Conservation (phyloP, 495 filamentous ascomycete genomes). For the Ramalina intermedia region DNA sequence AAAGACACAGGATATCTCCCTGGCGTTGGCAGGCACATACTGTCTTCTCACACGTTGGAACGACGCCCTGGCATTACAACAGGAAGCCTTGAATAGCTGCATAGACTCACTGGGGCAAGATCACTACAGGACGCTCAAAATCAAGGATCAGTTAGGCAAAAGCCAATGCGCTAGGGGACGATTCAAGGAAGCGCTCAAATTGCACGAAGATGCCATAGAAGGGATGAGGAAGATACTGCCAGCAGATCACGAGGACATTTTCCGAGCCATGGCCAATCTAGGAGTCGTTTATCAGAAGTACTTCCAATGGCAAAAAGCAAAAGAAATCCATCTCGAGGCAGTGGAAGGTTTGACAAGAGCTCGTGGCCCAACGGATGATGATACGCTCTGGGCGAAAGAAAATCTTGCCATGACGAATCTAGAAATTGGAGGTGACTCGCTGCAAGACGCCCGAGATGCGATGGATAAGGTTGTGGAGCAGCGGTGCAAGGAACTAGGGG, state of each 20-base stretch:
- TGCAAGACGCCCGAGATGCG: conserved; percentile 7
- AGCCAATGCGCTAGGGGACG: conserved; percentile 16
- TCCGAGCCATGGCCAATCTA: conserved; percentile 19
- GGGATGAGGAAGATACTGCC: conserved; percentile 13
- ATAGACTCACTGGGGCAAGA: conserved; percentile 11
- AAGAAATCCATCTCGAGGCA: conserved; percentile 13
- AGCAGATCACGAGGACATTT: conserved; percentile 14
- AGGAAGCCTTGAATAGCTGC: conserved; percentile 14
- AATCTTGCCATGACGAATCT: conserved; percentile 12
- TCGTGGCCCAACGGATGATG: conserved; percentile 19
- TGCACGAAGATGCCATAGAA: conserved; percentile 17
- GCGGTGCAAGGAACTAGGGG: conserved; percentile 13
- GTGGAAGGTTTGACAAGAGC: conserved; percentile 17
- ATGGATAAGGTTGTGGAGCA: conserved; percentile 8
- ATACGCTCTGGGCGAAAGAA: conserved; percentile 20
- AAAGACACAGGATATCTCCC: conserved; percentile 11
- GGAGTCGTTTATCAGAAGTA: conserved; percentile 9
- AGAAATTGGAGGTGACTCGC: conserved; percentile 6
- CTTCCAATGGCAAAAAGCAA: conserved; percentile 14
- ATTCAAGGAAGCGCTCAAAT: conserved; percentile 15
- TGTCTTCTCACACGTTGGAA: conserved; percentile 5
- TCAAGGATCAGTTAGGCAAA: conserved; percentile 13
- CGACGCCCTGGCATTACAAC: conserved; percentile 13
- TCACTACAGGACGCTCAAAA: conserved; percentile 15
- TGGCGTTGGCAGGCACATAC: conserved; percentile 14